A percentile compares a stretch with the other conserved stretches of the same genome.
phyloP scores from a whole-genome alignment of 2,329 filamentous ascomycete species.

The Metarhizium brunneum region DNA sequence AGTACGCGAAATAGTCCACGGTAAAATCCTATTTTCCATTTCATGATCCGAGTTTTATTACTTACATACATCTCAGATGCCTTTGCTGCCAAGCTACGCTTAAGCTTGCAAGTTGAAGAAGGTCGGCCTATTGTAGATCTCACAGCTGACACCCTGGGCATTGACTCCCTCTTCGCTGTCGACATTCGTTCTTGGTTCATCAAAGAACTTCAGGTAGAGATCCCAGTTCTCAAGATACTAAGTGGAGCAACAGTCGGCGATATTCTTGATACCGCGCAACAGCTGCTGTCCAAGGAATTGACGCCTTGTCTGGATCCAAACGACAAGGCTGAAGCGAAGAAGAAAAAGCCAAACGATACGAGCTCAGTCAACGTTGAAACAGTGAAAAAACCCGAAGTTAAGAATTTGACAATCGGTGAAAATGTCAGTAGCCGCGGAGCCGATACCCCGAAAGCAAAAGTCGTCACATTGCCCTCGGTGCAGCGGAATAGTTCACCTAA shows the following conservation, averaged over 20 bases:
- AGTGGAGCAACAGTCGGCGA: slow-evolving; percentile 9
- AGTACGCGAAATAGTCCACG: too few species aligned
- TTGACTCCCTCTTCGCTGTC: slow-evolving; percentile 23
- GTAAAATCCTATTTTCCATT: too few species aligned
- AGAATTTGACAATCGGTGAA: not conserved
- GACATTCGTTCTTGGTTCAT: slow-evolving; percentile 39
- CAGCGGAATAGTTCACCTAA: too few species aligned
- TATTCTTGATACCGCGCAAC: not conserved
- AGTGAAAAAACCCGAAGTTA: too few species aligned
- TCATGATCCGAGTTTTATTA: too few species aligned
- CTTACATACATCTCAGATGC: not conserved
- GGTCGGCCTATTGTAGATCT: not conserved
- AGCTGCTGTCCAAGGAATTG: not conserved
- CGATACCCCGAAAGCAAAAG: not conserved
- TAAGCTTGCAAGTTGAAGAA: not conserved
- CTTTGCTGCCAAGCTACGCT: not conserved
- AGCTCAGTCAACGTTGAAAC: too few species aligned
- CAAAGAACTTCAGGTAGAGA: slow-evolving; percentile 30
- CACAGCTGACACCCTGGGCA: slow-evolving; percentile 12
- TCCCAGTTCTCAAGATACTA: slow-evolving; percentile 33
- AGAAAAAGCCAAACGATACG: too few species aligned
- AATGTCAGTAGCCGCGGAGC: not conserved
- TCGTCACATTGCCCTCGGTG: not conserved
- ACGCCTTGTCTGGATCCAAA: not conserved
- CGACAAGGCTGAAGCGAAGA: too few species aligned